Base-by-base conservation (phyloP, 768 basidiomycete species). In the Strobilomyces confusus region DNA sequence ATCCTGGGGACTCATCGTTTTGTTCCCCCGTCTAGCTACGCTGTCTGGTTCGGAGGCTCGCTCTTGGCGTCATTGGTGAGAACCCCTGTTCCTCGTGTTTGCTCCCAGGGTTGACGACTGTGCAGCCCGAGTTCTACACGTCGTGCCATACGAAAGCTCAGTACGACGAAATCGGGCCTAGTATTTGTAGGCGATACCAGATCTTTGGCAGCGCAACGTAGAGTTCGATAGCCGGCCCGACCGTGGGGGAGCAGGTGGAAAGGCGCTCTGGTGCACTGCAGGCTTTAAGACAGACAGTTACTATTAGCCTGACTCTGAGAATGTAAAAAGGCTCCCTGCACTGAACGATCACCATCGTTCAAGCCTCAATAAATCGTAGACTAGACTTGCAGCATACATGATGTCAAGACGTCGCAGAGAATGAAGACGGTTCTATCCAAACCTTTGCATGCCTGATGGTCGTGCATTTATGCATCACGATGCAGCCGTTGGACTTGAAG, bases 1-100 rank as follows among this genome's bases (percentile, higher is more conserved):
- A 36, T 14, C 11, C 22, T 51, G 17, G 22, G 25, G 32, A 37
- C 33, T 63, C 43, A 65, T 48, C 12, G 33, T 42, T 38, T 44
- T 52, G 33, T 41, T 47, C 37, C 19, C 50, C 43, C 41, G 40
- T 46, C 32, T 51, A 89, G 87, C 57, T 89, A 92, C 57, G 97
- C 97, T 19, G 97, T 98, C 29, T 99, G 97, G 97, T 98, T 90
- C 63, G 97, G 97, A 63, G 97, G 97, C 25, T 94, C 91, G 8
- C 79, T 98, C 33, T 80, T 98, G 56, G 97, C 95, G 6, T 94
- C 92, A 48, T 78, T 95, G 62, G 92, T 95, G 59, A 72, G 84
- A 76, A 11, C 19, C 6, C 26, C 33, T 23, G 19, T 25, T 43
- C 36, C 23, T 20, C 20, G 30, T 17, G 14, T 20, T 37, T 25